Evolutionary conservation across 352 stramenopile species (phyloP).

Genomic region (Phytophthora uliginosa): DNA sequence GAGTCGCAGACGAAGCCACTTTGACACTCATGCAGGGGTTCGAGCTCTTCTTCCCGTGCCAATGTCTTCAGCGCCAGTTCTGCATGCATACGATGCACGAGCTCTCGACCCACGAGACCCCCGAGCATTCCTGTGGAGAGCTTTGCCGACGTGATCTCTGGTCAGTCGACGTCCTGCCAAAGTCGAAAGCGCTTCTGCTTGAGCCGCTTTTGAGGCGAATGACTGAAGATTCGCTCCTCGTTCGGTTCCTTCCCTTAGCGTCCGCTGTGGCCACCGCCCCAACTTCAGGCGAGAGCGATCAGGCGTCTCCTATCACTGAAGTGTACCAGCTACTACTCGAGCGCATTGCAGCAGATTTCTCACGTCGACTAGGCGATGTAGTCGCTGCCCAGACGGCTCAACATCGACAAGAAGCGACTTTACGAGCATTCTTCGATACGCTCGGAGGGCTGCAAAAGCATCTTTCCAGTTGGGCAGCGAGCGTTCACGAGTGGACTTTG

Average conservation of each 20-base stretch:
- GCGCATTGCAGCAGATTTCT: conserved; percentile 26
- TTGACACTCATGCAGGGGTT: conserved; percentile 80
- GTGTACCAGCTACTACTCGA: conserved; percentile 35
- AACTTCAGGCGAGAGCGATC: background rate
- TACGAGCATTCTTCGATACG: conserved; percentile 27
- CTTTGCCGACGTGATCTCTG: conserved; percentile 37
- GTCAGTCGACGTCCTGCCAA: conserved; percentile 27
- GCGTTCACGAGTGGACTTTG: conserved; percentile 27
- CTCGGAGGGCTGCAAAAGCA: conserved; percentile 75
- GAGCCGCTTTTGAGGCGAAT: conserved; percentile 71
- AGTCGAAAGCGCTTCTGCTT: conserved; percentile 56
- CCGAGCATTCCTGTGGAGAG: conserved; percentile 15
- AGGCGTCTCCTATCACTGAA: conserved; percentile 21
- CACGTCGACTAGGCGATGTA: conserved; percentile 16
- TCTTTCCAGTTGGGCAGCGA: conserved; percentile 66
- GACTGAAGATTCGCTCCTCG: conserved; percentile 66
- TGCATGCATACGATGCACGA: conserved; percentile 55
- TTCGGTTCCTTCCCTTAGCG: conserved; percentile 23
- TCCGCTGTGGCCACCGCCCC: background rate
- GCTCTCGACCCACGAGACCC: conserved; percentile 1
- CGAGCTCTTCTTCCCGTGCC: conserved; percentile 91
- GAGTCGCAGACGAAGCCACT: conserved; percentile 57
- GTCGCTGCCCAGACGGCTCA: conserved; percentile 1
- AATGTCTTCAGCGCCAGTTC: conserved; percentile 72
- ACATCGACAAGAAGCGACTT: conserved; percentile 2